Conservation (phyloP, 1,284 basidiomycete genomes). For the Naganishia sp. region DNA sequence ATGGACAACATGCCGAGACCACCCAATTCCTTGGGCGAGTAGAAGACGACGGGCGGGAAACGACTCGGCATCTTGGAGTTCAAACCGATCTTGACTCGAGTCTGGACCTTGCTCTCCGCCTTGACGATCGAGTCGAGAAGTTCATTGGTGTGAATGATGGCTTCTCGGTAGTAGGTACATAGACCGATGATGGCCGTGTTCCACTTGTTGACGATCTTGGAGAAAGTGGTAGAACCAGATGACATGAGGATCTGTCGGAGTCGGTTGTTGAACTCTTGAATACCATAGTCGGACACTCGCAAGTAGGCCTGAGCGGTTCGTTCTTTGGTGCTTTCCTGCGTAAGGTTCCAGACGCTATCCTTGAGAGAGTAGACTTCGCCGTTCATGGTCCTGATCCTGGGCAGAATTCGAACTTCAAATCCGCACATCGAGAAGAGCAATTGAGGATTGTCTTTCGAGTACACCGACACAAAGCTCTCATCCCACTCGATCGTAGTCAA, state of each 20-base stretch:
- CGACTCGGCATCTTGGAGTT: slow-evolving; percentile 99
- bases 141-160: slow-evolving; percentile 97
- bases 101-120: slow-evolving; percentile 98
- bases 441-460: slow-evolving; percentile 97
- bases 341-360: slow-evolving; percentile 97
- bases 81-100: slow-evolving; percentile 96
- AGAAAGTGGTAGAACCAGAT: slow-evolving; percentile 97
- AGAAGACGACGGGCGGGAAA: slow-evolving; percentile 96
- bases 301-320: slow-evolving; percentile 96
- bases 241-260: slow-evolving; percentile 98
- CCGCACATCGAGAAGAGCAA: slow-evolving; percentile 97
- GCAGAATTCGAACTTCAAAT: slow-evolving; percentile 95
- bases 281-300: slow-evolving; percentile 93
- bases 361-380: slow-evolving; percentile 95
- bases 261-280: slow-evolving; percentile 94
- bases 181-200: slow-evolving; percentile 92
- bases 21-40: slow-evolving; percentile 92
- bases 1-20: slow-evolving; percentile 99
- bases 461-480: slow-evolving; percentile 93
- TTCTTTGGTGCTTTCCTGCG: slow-evolving; percentile 94
- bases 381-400: slow-evolving; percentile 81
- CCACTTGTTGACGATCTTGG: slow-evolving; percentile 99
- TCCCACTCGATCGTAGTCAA: slow-evolving; percentile 99
- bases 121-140: slow-evolving; percentile 91
- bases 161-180: slow-evolving; percentile 98